Base-by-base conservation (phyloP, 1,139 yeast genomes). In the Yamadazyma triangularis region DNA sequence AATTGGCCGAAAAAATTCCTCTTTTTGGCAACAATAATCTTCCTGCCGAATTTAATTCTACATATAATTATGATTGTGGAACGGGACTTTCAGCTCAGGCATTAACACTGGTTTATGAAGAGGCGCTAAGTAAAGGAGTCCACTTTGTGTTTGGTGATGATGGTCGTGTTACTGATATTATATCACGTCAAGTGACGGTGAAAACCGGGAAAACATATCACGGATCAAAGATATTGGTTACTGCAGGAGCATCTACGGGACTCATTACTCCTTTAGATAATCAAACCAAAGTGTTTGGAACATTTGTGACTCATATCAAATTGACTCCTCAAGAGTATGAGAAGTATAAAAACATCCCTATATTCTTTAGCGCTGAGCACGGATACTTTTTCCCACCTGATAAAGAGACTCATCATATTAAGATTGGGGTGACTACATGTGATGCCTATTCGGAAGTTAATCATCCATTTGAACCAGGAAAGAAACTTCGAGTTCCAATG, bases 351-450 rank as follows among this genome's bases (percentile, higher is more conserved):
- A 29, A 27, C 26, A 39, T 48, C 29, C 55, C 61, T 2, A 42
- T 56, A 14, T 29, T 56, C 4, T 54, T 55, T 26, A 56, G 53
- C 33, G 53, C 66, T 4, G 63, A 59, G 26, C 41, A 52, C 36
- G 75, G 74, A 0, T 69, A 64, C 41, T 63, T 64, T 42, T 68
- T 69, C 45, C 35, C 33, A 27, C 32, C 36, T 4, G 42, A 38
- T 25, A 33, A 35, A 13, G 36, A 34, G 18, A 30, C 60, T 2
- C 51, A 49, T 25, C 40, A 48, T 10, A 35, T 70, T 25, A 71
- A 71, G 39, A 52, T 68, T 36, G 72, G 63, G 7, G n/a, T 38
- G n/a, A 42, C 41, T 27, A 31, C 41, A 15, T 38, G 40, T 25
- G 39, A 33, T 24, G 44, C 39, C 22, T 36, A 32, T 24, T 41